phyloP scores from a whole-genome alignment of 495 filamentous ascomycete genomes.

The Penicillium herquei region DNA sequence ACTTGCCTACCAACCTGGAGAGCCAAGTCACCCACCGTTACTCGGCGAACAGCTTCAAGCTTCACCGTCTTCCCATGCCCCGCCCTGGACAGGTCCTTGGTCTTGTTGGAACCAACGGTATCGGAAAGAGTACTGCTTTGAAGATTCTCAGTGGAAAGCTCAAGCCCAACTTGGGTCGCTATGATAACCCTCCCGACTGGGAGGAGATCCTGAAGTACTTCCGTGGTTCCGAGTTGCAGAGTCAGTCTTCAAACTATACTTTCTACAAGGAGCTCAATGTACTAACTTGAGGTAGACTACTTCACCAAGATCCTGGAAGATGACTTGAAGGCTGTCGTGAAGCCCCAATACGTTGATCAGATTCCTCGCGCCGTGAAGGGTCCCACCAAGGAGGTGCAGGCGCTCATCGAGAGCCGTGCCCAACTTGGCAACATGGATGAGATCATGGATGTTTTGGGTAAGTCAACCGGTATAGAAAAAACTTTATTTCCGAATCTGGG shows the following conservation, averaged over 20 bases:
- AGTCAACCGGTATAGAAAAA: constrained; percentile 4
- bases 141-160: constrained; percentile 98
- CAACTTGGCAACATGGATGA: constrained; percentile 80
- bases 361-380: constrained; percentile 88
- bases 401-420: constrained; percentile 68
- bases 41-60: constrained; percentile 98
- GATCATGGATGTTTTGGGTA: constrained; percentile 80
- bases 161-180: constrained; percentile 94
- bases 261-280: not conserved
- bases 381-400: constrained; percentile 69
- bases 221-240: constrained; percentile 94
- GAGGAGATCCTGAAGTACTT: constrained; percentile 98
- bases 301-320: constrained; percentile 98
- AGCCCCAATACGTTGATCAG: constrained; percentile 99
- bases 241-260: constrained; percentile 45
- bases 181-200: constrained; percentile 97
- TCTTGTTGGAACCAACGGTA: constrained; percentile 98
- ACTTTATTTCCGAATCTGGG: not conserved
- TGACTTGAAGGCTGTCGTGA: constrained; percentile 92
- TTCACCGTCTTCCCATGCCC: constrained; percentile 92
- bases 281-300: constrained; percentile 63
- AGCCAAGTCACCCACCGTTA: constrained; percentile 97
- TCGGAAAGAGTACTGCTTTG: constrained; percentile 96
- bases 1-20: constrained; percentile 97
- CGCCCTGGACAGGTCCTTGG: constrained; percentile 95